These are phyloP conservation scores for Luffa acutangula DNA, from an alignment of 306 rosid genomes.

Conservation along the genomic window DNA sequence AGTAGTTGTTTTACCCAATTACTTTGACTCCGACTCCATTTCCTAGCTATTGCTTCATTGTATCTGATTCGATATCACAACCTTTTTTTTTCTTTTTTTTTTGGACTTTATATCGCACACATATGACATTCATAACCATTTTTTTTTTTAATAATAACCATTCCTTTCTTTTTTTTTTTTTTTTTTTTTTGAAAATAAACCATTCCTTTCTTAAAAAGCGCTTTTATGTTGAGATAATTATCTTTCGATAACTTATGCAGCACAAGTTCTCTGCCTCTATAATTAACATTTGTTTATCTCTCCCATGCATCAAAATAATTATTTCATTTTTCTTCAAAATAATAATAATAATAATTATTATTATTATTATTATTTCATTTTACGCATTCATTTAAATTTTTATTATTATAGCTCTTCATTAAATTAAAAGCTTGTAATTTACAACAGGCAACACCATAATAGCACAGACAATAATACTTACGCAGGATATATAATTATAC, in stretches of 20 bases:
- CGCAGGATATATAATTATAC: not conserved
- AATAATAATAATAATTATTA: not conserved
- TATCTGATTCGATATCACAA: not conserved
- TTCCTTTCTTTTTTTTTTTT: not conserved
- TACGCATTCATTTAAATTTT: not conserved
- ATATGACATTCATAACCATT: too few relatives aligned
- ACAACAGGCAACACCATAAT: not conserved
- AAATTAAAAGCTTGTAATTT: not conserved
- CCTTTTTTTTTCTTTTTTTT: not conserved
- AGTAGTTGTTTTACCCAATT: not conserved
- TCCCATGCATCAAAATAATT: not conserved
- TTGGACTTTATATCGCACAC: not conserved
- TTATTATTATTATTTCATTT: not conserved
- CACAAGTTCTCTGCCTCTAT: not conserved
- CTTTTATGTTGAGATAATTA: not conserved
- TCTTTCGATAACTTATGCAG: not conserved
- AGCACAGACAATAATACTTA: not conserved
- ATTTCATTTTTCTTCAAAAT: conserved; percentile 3
- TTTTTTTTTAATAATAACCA: not conserved
- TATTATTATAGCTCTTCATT: not conserved
- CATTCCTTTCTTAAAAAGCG: not conserved
- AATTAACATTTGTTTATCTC: not conserved
- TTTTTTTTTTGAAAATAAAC: too few relatives aligned
- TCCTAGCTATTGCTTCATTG: not conserved
- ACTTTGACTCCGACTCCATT: not conserved